phyloP scores from a whole-genome alignment of 164 flowering plant genomes.

The Brasenia schreberi region DNA sequence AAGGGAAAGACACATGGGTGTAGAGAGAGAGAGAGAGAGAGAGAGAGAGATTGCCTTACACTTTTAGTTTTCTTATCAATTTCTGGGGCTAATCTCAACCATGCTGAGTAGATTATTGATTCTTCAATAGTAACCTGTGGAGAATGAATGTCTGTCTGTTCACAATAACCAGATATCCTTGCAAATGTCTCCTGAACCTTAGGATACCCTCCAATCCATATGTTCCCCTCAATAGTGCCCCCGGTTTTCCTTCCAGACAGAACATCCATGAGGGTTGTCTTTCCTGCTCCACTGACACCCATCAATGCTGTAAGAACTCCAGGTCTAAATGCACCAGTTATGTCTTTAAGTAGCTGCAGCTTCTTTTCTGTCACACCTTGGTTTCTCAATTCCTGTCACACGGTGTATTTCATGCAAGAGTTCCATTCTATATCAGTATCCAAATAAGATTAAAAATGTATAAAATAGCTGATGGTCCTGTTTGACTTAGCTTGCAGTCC shows the following conservation, averaged over 20 bases:
- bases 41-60: conserved; percentile 3
- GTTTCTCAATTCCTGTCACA: conserved; percentile 9
- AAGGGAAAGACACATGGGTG: background rate
- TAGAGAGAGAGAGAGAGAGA: too few species aligned
- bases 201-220: conserved; percentile 38
- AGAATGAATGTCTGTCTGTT: conserved; percentile 44
- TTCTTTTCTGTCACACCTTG: conserved; percentile 17
- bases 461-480: background rate
- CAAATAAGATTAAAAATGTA: background rate
- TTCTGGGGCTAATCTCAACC: conserved; percentile 10
- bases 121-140: conserved; percentile 43
- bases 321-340: conserved; percentile 45
- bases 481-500: too few species aligned
- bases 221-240: conserved; percentile 30
- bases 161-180: conserved; percentile 45
- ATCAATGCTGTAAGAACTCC: conserved; percentile 50
- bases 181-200: conserved; percentile 45
- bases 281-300: conserved; percentile 62
- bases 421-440: too few species aligned
- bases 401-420: too few species aligned
- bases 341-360: conserved; percentile 34
- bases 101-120: conserved; percentile 37
- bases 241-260: conserved; percentile 42
- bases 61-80: conserved; percentile 9
- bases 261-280: conserved; percentile 56